A percentile compares a stretch with the other conserved stretches of the same genome.
Evolutionary conservation across 139 green algal genomes (phyloP).

Genomic region (Trebouxia sp.): DNA sequence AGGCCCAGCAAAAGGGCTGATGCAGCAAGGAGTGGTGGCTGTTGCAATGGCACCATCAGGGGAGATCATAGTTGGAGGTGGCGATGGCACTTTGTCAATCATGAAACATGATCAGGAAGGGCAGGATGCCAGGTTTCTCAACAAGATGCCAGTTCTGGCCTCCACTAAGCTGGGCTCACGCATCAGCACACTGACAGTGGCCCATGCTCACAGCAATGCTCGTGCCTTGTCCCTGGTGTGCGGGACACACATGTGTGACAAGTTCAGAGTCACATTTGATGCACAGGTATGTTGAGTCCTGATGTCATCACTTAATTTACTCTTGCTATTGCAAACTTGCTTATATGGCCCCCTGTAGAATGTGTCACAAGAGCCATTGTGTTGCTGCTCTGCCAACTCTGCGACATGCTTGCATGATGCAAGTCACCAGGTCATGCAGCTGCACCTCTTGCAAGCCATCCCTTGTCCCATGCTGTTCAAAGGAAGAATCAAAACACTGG

Average conservation of each 20-base stretch:
- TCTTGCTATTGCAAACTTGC: no score
- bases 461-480: no score
- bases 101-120: slow-evolving; percentile 32
- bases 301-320: no score
- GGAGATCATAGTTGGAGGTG: slow-evolving; percentile 63
- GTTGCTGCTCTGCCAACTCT: no score
- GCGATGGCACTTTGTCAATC: slow-evolving; percentile 57
- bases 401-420: no score
- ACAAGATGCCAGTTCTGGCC: slow-evolving; percentile 53
- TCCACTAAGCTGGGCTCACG: slow-evolving; percentile 49
- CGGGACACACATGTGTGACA: slow-evolving; percentile 4
- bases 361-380: no score
- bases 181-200: slow-evolving; percentile 65
- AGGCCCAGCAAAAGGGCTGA: slow-evolving; percentile 61
- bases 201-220: slow-evolving; percentile 34
- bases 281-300: slow-evolving; percentile 6
- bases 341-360: no score
- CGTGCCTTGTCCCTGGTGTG: slow-evolving; percentile 18
- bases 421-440: no score
- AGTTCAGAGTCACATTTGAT: slow-evolving; percentile 24
- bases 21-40: slow-evolving; percentile 55
- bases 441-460: no score
- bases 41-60: slow-evolving; percentile 45
- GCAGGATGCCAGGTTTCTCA: slow-evolving; percentile 34
- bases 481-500: no score